Evolutionary conservation across 2,329 filamentous ascomycete species (phyloP).

Genomic region (Albifimbria verrucaria): DNA sequence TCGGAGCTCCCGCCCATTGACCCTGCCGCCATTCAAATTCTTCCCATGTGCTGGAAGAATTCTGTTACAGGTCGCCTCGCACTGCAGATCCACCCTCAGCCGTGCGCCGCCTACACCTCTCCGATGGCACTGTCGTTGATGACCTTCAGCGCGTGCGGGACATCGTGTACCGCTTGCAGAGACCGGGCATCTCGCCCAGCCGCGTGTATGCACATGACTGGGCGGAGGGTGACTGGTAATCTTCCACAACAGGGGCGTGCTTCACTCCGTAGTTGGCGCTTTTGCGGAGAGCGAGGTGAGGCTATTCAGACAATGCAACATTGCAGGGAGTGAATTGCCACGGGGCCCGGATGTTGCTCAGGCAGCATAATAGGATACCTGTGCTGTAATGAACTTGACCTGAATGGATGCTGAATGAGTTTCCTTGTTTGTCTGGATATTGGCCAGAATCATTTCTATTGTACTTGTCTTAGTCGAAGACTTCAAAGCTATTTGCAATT

Average conservation of each 20-base stretch:
- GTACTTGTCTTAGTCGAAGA: too few relatives aligned
- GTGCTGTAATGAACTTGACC: too few relatives aligned
- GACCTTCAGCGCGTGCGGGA: constrained; percentile 64
- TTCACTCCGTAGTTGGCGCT: constrained; percentile 73
- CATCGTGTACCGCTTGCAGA: constrained; percentile 65
- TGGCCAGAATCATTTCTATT: too few relatives aligned
- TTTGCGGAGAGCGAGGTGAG: constrained; percentile 72
- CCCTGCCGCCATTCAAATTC: constrained; percentile 62
- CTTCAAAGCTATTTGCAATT: too few relatives aligned
- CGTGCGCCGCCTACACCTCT: constrained; percentile 64
- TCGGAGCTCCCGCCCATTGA: constrained; percentile 64
- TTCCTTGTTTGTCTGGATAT: too few relatives aligned
- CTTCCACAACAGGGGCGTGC: constrained; percentile 73
- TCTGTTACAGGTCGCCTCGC: constrained; percentile 66
- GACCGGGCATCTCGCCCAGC: constrained; percentile 66
- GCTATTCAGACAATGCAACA: constrained; percentile 75
- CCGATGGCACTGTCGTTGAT: constrained; percentile 65
- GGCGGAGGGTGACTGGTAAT: constrained; percentile 74
- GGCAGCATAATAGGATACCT: neutral
- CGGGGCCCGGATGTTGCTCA: constrained; percentile 37
- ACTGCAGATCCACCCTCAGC: constrained; percentile 71
- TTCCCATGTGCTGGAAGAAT: constrained; percentile 78
- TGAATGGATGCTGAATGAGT: too few relatives aligned
- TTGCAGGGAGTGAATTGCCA: constrained; percentile 62
- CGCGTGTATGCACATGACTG: constrained; percentile 73